Percentiles rank a stretch among this genome's conserved stretches.
phyloP scores from a whole-genome alignment of 208 protist species.

The Lotmaria passim region DNA sequence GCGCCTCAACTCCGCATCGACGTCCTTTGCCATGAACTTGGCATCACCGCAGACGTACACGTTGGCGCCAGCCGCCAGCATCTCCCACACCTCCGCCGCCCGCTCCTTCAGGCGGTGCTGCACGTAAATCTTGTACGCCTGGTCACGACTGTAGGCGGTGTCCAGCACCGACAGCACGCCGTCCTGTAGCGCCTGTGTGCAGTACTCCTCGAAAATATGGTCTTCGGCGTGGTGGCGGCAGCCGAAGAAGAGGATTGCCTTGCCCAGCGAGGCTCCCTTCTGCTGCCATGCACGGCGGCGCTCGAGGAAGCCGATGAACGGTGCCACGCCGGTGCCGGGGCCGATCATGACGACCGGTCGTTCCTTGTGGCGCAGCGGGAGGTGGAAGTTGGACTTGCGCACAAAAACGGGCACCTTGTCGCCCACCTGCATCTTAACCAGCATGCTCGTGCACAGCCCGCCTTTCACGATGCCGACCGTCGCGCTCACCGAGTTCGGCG shows the following conservation, averaged over 20 bases:
- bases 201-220: conserved; percentile 85
- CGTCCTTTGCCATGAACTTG: conserved; percentile 91
- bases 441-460: conserved; percentile 92
- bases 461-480: conserved; percentile 91
- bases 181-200: conserved; percentile 64
- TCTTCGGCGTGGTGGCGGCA: conserved; percentile 81
- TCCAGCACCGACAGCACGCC: conserved; percentile 69
- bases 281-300: conserved; percentile 76
- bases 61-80: conserved; percentile 73
- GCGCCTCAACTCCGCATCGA: conserved; percentile 69
- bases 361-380: conserved; percentile 79
- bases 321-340: conserved; percentile 95
- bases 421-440: conserved; percentile 61
- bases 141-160: conserved; percentile 86
- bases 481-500: conserved; percentile 76
- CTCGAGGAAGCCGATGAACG: conserved; percentile 95
- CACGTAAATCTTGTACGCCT: conserved; percentile 88
- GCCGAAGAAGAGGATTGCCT: conserved; percentile 90
- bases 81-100: conserved; percentile 69
- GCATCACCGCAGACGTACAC: conserved; percentile 94
- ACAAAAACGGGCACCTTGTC: conserved; percentile 90
- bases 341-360: conserved; percentile 95
- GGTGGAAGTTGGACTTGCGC: conserved; percentile 93
- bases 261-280: conserved; percentile 75
- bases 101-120: conserved; percentile 85